Conservation (phyloP, 306 rosid genomes). For the Vigna nakashimae region DNA sequence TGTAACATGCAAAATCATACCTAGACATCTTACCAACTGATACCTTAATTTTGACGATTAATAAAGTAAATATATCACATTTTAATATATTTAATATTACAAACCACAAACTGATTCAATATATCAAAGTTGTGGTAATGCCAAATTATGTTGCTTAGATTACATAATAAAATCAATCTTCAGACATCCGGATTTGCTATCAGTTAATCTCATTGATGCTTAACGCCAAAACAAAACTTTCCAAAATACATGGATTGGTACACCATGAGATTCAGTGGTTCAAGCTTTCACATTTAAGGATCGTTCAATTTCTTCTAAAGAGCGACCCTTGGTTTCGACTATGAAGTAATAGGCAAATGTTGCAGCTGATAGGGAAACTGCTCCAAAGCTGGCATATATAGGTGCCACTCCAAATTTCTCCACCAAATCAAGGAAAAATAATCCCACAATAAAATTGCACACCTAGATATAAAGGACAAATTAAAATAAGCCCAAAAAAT, state of each 20-base stretch:
- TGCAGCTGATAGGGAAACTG: slow-evolving; percentile 75
- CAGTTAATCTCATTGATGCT: slow-evolving; percentile 32
- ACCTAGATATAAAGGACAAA: slow-evolving; percentile 52
- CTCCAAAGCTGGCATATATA: slow-evolving; percentile 78
- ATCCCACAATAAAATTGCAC: slow-evolving; percentile 88
- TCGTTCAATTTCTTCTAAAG: slow-evolving; percentile 90
- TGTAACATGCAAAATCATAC: too few species aligned
- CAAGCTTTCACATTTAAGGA: slow-evolving; percentile 59
- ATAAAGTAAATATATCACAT: too few species aligned
- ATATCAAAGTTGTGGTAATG: too few species aligned
- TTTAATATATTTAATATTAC: too few species aligned
- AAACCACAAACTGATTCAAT: too few species aligned
- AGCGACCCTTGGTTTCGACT: slow-evolving; percentile 85
- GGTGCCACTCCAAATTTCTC: slow-evolving; percentile 85
- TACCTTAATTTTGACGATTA: too few species aligned
- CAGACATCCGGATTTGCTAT: slow-evolving; percentile 1
- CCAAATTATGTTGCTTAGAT: not conserved
- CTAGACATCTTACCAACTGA: too few species aligned
- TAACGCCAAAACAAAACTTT: not conserved
- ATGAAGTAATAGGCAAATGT: slow-evolving; percentile 68
- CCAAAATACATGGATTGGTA: not conserved
- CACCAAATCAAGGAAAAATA: slow-evolving; percentile 85
- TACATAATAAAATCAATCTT: slow-evolving; percentile 2
- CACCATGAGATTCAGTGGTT: slow-evolving; percentile 40
- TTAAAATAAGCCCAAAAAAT: slow-evolving; percentile 19